Conservation (phyloP, 768 basidiomycete genomes). For the Hypholoma fasciculare region DNA sequence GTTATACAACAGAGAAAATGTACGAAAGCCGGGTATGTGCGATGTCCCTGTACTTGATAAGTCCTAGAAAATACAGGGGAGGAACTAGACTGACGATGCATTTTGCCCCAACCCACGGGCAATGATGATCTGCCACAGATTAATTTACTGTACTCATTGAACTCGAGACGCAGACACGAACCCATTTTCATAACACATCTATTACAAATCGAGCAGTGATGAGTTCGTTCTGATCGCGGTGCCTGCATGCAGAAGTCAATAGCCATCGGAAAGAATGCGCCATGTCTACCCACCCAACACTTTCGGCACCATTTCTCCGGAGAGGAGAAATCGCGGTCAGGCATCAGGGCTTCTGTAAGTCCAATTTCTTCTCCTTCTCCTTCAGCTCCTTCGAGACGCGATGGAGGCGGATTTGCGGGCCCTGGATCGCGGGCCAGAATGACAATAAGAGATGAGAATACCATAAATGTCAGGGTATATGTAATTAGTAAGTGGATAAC, state of each 20-base stretch:
- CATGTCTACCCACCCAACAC: constrained; percentile 54
- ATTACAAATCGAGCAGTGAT: constrained; percentile 75
- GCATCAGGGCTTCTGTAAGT: constrained; percentile 63
- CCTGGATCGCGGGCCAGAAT: constrained; percentile 78
- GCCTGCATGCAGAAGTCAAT: constrained; percentile 30
- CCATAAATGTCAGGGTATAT: constrained; percentile 68
- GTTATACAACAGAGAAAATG: constrained; percentile 72
- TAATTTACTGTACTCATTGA: constrained; percentile 5
- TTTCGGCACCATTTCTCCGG: constrained; percentile 76
- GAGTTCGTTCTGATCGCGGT: constrained; percentile 77
- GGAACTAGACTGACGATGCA: constrained; percentile 60
- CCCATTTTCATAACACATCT: constrained; percentile 87
- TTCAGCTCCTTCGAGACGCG: constrained; percentile 19
- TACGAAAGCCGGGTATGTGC: constrained; percentile 83
- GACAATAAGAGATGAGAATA: constrained; percentile 71
- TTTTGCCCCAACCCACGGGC: constrained; percentile 77
- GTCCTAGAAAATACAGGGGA: not conserved
- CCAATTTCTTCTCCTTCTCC: constrained; percentile 42
- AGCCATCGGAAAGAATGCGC: not conserved
- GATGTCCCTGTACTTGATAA: constrained; percentile 57
- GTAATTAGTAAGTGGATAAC: constrained; percentile 54
- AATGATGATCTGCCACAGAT: constrained; percentile 70
- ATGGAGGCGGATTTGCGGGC: constrained; percentile 37
- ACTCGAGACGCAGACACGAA: constrained; percentile 31
- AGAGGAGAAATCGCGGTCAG: constrained; percentile 46